Evolutionary conservation across 2,329 filamentous ascomycete genomes (phyloP).

Genomic region (Botrytis galanthina): DNA sequence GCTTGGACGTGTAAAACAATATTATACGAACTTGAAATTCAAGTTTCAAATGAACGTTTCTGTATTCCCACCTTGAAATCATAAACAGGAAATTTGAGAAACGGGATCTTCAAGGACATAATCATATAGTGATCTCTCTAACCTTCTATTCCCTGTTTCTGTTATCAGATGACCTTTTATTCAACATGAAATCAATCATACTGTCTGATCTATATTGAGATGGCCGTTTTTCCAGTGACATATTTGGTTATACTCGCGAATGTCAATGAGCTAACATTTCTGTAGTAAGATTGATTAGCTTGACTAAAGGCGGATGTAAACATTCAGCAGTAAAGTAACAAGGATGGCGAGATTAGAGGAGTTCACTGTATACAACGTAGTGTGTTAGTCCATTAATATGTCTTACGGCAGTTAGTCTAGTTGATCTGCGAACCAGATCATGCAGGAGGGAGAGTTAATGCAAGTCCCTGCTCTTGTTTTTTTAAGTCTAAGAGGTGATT

Average conservation of each 20-base stretch:
- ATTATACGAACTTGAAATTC: background rate
- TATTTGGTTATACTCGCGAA: background rate
- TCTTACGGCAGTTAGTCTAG: background rate
- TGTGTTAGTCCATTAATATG: background rate
- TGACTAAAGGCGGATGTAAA: background rate
- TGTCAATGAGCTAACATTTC: background rate
- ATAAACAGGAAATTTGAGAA: background rate
- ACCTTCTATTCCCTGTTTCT: background rate
- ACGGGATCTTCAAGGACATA: background rate
- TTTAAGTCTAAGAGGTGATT: background rate
- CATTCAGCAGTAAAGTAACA: background rate
- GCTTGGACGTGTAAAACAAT: background rate
- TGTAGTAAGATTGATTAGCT: background rate
- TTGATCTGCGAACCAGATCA: constrained; percentile 3
- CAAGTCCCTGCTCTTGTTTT: background rate
- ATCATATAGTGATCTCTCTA: background rate
- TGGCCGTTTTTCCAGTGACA: background rate
- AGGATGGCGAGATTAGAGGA: background rate
- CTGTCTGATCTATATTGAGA: background rate
- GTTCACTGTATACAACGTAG: background rate
- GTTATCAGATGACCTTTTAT: background rate
- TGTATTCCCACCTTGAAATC: background rate
- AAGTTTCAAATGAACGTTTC: background rate
- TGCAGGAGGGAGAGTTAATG: background rate
- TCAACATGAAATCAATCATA: background rate